Evolutionary conservation across 345 rosid species (phyloP).

Genomic region (Excoecaria cochinchinensis): DNA sequence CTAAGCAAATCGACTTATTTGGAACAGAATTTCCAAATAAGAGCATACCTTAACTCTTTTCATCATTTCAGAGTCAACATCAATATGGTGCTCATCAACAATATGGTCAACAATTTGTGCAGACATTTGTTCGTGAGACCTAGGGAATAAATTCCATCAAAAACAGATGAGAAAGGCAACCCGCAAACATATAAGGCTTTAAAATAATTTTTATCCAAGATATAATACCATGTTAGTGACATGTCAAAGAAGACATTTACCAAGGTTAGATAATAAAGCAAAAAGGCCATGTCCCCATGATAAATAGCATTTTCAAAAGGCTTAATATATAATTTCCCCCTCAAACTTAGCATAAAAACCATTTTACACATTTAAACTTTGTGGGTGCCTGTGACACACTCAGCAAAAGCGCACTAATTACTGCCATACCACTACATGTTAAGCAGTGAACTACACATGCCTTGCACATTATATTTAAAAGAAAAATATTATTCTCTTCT

Average conservation of each 20-base stretch:
- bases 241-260: background rate
- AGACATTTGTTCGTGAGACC: slow-evolving; percentile 94
- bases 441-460: too few species aligned
- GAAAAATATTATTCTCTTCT: too few species aligned
- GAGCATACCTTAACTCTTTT: slow-evolving; percentile 70
- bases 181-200: slow-evolving; percentile 2
- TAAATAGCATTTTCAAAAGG: too few species aligned
- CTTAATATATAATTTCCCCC: too few species aligned
- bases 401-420: too few species aligned
- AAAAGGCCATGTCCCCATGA: background rate
- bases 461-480: too few species aligned
- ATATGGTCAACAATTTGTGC: slow-evolving; percentile 70
- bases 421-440: too few species aligned
- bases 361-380: too few species aligned
- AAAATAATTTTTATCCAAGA: background rate
- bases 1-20: background rate
- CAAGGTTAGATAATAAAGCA: background rate
- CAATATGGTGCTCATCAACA: slow-evolving; percentile 78
- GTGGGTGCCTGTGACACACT: too few species aligned
- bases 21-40: slow-evolving; percentile 4
- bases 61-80: slow-evolving; percentile 72
- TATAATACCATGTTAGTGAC: background rate
- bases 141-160: slow-evolving; percentile 26
- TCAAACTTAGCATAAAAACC: too few species aligned
- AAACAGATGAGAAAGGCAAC: background rate